These are phyloP conservation scores for Fomitopsis serialis DNA, from an alignment of 768 basidiomycete species.

Conservation along the genomic window DNA sequence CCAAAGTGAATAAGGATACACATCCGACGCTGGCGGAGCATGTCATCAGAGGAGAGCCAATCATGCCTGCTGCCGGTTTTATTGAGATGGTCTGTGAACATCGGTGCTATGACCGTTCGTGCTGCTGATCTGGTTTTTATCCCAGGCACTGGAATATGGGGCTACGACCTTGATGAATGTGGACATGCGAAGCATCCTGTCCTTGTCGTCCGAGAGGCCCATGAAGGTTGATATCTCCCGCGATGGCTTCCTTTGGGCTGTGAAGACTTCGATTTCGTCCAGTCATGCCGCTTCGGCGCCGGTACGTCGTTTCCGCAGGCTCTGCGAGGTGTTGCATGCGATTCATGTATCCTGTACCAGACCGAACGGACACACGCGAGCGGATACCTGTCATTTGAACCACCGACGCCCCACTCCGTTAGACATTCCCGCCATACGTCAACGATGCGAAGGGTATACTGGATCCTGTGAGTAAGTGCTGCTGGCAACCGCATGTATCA, in stretches of 20 bases:
- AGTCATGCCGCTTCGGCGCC: neutral
- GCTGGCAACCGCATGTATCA: neutral
- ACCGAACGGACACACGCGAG: neutral
- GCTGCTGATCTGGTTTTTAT: neutral
- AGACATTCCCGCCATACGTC: neutral
- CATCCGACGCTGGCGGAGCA: slow-evolving; percentile 40
- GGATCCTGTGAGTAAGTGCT: neutral
- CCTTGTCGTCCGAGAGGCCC: slow-evolving; percentile 19
- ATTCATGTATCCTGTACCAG: neutral
- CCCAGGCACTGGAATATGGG: slow-evolving; percentile 32
- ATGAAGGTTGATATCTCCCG: slow-evolving; percentile 13
- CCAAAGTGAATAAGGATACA: slow-evolving; percentile 31
- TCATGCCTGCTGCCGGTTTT: slow-evolving; percentile 43
- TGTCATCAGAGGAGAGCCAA: slow-evolving; percentile 37
- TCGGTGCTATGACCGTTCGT: neutral
- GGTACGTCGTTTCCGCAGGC: neutral
- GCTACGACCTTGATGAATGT: slow-evolving; percentile 20
- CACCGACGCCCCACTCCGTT: neutral
- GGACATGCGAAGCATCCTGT: slow-evolving; percentile 19
- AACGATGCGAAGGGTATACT: neutral
- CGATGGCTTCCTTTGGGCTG: slow-evolving; percentile 21
- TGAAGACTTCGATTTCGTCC: slow-evolving; percentile 9
- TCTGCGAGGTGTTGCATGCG: neutral
- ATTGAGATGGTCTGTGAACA: slow-evolving; percentile 28
- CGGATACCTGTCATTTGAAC: neutral